A percentile compares a stretch with the other conserved stretches of the same genome.
These are phyloP conservation scores for Acanthamoeba comandoni DNA, from an alignment of 208 protist genomes.

Conservation along the genomic window DNA sequence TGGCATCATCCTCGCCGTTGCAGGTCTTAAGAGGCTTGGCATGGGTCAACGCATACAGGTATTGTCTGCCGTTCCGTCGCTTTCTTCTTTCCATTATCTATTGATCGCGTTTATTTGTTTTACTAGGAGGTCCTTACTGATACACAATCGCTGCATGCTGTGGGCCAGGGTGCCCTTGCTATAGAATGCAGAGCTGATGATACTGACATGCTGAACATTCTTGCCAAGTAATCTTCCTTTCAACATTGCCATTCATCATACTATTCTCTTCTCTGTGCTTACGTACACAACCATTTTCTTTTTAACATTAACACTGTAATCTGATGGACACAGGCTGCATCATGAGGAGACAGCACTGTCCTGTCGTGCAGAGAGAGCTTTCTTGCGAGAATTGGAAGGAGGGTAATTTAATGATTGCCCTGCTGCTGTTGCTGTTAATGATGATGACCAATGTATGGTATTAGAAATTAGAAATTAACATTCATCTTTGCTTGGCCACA, in stretches of 20 bases:
- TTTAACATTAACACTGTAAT: too few species aligned
- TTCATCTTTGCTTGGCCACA: not conserved
- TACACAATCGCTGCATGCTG: conserved; percentile 58
- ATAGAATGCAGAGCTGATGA: conserved; percentile 54
- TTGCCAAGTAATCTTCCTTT: not conserved
- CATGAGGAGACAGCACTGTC: conserved; percentile 41
- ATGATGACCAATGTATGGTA: too few species aligned
- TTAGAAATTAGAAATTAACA: not conserved
- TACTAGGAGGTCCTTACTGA: conserved; percentile 1
- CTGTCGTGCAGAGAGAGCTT: conserved; percentile 29
- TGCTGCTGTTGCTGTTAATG: too few species aligned
- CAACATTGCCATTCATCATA: not conserved
- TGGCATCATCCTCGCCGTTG: conserved; percentile 58
- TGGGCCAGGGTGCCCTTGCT: conserved; percentile 69
- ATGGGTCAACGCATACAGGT: not conserved
- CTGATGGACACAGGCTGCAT: conserved; percentile 35
- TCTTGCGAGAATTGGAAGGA: conserved; percentile 44
- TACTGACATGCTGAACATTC: not conserved
- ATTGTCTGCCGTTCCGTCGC: not conserved
- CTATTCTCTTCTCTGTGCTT: conserved; percentile 42
- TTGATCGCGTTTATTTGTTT: not conserved
- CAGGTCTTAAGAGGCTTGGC: conserved; percentile 70
- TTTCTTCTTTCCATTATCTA: not conserved
- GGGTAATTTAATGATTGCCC: too few species aligned
- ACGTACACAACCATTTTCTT: too few species aligned